A percentile compares a stretch with the other conserved stretches of the same genome.
Conservation (phyloP, 2,329 filamentous ascomycete species). For the Alternaria ethzedia region DNA sequence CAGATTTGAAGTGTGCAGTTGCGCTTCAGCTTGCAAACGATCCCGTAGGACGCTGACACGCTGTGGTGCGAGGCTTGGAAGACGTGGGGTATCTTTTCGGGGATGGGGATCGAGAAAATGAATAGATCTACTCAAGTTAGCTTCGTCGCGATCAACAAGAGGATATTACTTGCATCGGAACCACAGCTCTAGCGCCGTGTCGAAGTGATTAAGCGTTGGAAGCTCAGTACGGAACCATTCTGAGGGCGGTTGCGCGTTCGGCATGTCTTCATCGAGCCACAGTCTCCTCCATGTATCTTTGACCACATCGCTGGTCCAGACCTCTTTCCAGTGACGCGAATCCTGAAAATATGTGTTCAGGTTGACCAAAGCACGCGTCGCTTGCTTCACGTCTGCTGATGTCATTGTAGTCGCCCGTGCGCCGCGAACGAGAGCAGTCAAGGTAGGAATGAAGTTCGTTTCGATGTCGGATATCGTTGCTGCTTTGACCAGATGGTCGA, state of each 20-base stretch:
- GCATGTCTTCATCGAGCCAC: conserved; percentile 54
- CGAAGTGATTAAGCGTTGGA: conserved; percentile 55
- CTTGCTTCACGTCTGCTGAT: conserved; percentile 48
- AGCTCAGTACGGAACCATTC: conserved; percentile 56
- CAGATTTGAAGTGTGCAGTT: conserved; percentile 67
- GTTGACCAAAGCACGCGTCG: conserved; percentile 50
- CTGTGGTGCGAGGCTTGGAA: conserved; percentile 70
- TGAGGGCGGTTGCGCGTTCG: conserved; percentile 50
- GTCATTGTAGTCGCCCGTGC: conserved; percentile 49
- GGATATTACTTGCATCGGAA: conserved; percentile 46
- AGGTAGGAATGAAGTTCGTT: conserved; percentile 49
- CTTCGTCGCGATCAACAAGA: background rate
- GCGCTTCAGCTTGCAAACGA: conserved; percentile 67
- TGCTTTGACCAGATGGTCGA: conserved; percentile 45
- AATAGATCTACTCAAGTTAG: conserved; percentile 51
- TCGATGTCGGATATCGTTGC: conserved; percentile 47
- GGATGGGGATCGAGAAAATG: conserved; percentile 64
- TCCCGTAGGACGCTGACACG: conserved; percentile 65
- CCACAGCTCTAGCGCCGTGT: conserved; percentile 56
- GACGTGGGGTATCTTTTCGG: conserved; percentile 63
- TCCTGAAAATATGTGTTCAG: conserved; percentile 55
- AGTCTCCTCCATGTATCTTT: conserved; percentile 55
- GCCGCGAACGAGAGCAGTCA: conserved; percentile 50
- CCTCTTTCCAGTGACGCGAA: conserved; percentile 54
- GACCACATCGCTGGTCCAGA: conserved; percentile 56